Evolutionary conservation across 2,329 filamentous ascomycete species (phyloP).

Genomic region (Colletotrichum paranaense): DNA sequence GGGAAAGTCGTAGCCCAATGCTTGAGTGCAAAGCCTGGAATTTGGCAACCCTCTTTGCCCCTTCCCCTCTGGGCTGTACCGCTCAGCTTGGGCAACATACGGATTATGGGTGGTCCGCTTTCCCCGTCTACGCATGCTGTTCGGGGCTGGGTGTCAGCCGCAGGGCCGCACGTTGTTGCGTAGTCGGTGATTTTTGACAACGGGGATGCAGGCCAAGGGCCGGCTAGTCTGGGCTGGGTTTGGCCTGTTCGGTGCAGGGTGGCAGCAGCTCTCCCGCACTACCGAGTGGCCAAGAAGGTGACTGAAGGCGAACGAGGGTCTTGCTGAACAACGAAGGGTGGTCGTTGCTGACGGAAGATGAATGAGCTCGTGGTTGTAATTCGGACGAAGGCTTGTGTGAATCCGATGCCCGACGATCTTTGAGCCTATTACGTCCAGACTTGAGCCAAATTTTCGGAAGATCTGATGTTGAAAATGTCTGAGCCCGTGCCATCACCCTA

Average conservation of each 20-base stretch:
- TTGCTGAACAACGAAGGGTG: background rate
- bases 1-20: background rate
- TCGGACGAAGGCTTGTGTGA: background rate
- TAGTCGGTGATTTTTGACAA: conserved; percentile 21
- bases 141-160: conserved; percentile 14
- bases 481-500: background rate
- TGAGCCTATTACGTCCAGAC: background rate
- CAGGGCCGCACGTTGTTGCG: background rate
- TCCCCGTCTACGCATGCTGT: background rate
- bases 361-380: background rate
- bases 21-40: background rate
- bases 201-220: conserved; percentile 21
- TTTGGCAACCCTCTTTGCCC: background rate
- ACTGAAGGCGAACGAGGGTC: background rate
- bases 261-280: conserved; percentile 7
- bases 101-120: background rate
- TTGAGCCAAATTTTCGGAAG: background rate
- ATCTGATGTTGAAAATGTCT: conserved; percentile 1
- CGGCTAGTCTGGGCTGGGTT: conserved; percentile 1
- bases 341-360: background rate
- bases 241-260: conserved; percentile 16
- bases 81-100: background rate
- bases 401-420: background rate
- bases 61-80: background rate
- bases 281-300: conserved; percentile 14